Evolutionary conservation across 768 basidiomycete genomes (phyloP).

Genomic region (Hypholoma fasciculare): DNA sequence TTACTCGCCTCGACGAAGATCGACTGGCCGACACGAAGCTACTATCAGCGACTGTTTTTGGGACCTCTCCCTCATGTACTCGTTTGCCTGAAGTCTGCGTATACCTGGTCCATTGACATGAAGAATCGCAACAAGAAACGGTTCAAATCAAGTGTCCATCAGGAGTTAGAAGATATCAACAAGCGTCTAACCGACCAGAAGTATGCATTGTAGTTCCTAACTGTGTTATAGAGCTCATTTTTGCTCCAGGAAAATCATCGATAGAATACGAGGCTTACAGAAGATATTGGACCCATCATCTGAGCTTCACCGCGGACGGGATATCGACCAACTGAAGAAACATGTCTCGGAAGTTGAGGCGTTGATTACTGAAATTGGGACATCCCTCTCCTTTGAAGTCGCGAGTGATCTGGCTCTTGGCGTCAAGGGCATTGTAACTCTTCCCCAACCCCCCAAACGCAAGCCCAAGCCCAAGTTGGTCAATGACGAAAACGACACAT

Average conservation of each 20-base stretch:
- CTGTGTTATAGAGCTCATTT: neutral
- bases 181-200: neutral
- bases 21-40: constrained; percentile 18
- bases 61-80: constrained; percentile 23
- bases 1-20: neutral
- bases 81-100: constrained; percentile 16
- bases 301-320: neutral
- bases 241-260: neutral
- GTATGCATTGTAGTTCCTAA: neutral
- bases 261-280: neutral
- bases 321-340: neutral
- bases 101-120: constrained; percentile 12
- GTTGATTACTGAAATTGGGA: neutral
- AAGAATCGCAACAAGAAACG: constrained; percentile 1
- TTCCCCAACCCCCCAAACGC: neutral
- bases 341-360: neutral
- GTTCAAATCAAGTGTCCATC: neutral
- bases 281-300: neutral
- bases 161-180: neutral
- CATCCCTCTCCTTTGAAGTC: neutral
- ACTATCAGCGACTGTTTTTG: constrained; percentile 20
- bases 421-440: neutral
- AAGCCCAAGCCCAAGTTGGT: neutral
- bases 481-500: neutral
- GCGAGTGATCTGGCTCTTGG: neutral